phyloP scores from a whole-genome alignment of 1,284 basidiomycete genomes.

The Sporisorium exsertum region DNA sequence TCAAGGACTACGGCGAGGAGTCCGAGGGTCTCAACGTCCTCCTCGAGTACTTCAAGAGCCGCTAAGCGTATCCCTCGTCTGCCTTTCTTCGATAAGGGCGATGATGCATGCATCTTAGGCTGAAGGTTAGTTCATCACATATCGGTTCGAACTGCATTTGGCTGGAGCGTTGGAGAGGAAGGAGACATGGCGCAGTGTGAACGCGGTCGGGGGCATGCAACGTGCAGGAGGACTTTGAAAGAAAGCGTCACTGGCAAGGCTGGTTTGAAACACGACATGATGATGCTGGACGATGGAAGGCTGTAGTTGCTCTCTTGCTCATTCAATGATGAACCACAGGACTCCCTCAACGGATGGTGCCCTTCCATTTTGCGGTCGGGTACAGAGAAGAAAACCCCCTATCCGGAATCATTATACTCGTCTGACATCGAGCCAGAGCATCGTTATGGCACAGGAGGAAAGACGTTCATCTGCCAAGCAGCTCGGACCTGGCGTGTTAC shows the following conservation, averaged over 20 bases:
- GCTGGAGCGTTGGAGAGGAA: not conserved
- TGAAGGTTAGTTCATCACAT: constrained; percentile 49
- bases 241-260: not conserved
- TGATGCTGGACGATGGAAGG: not conserved
- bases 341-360: constrained; percentile 63
- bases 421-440: constrained; percentile 54
- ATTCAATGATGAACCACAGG: constrained; percentile 59
- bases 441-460: constrained; percentile 1
- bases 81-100: not conserved
- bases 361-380: constrained; percentile 34
- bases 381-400: constrained; percentile 56
- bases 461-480: not conserved
- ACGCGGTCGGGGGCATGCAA: not conserved
- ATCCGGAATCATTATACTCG: constrained; percentile 62
- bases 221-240: not conserved
- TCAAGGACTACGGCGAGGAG: constrained; percentile 97
- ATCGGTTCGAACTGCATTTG: constrained; percentile 1
- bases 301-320: constrained; percentile 31
- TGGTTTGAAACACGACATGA: not conserved
- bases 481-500: not conserved
- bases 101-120: constrained; percentile 1
- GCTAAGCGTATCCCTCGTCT: constrained; percentile 66
- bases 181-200: too few species aligned
- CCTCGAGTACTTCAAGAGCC: constrained; percentile 95
- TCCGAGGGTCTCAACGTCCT: constrained; percentile 95